Conservation (phyloP, 2,329 filamentous ascomycete species). For the Chrysoporthe puriensis region DNA sequence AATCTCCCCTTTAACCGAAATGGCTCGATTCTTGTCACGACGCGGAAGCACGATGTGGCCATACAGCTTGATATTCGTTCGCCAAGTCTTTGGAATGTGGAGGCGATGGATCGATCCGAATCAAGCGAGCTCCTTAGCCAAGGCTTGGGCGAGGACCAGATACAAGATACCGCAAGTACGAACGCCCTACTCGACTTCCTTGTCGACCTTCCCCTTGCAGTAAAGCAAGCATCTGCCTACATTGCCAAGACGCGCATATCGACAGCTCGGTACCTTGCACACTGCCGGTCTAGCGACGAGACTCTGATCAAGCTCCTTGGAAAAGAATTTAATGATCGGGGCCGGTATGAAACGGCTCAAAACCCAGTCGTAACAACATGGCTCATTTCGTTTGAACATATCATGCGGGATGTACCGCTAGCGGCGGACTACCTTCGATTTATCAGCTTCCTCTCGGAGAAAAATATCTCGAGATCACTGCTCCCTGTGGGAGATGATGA, state of each 20-base stretch:
- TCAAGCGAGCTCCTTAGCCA: slow-evolving; percentile 32
- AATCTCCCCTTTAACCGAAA: slow-evolving; percentile 38
- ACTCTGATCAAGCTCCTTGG: slow-evolving; percentile 35
- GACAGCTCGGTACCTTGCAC: slow-evolving; percentile 34
- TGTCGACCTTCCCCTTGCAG: slow-evolving; percentile 39
- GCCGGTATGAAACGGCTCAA: slow-evolving; percentile 33
- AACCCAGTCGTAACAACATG: slow-evolving; percentile 40
- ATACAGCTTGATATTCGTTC: slow-evolving; percentile 24
- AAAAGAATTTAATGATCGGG: slow-evolving; percentile 37
- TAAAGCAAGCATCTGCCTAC: slow-evolving; percentile 42
- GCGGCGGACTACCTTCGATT: slow-evolving; percentile 38
- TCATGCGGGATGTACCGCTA: slow-evolving; percentile 32
- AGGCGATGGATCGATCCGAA: slow-evolving; percentile 33
- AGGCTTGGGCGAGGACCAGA: slow-evolving; percentile 30
- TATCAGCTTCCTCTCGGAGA: slow-evolving; percentile 37
- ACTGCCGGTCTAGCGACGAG: slow-evolving; percentile 32
- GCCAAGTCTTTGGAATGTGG: slow-evolving; percentile 31
- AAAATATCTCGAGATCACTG: slow-evolving; percentile 37
- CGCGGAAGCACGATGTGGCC: slow-evolving; percentile 30
- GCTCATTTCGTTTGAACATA: slow-evolving; percentile 41
- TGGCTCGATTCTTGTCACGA: slow-evolving; percentile 39
- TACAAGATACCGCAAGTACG: slow-evolving; percentile 29
- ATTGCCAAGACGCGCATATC: slow-evolving; percentile 37
- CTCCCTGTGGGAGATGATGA: slow-evolving; percentile 29
- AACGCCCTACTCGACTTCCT: slow-evolving; percentile 38